Evolutionary conservation across 2,329 filamentous ascomycete genomes (phyloP), one percentile per base, ranked within the genome.

Genomic region (Didymosphaeria variabile): DNA sequence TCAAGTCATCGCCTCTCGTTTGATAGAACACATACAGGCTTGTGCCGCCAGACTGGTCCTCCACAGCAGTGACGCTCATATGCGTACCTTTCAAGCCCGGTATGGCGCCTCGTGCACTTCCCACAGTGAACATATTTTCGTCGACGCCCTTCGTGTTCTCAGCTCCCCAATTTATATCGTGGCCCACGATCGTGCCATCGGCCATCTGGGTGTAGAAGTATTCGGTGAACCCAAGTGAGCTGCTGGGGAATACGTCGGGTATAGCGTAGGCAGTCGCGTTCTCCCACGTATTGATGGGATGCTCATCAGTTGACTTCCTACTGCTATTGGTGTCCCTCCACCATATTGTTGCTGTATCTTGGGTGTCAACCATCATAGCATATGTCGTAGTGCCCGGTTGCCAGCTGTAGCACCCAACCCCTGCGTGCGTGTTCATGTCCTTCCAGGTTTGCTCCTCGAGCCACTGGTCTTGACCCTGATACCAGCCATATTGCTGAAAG

Each of bases 371-470:
- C 58, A 82, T 72, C 79, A 82, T 81, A 15, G 78, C 74, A 60
- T 83, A 82, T 6, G 77, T 78, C 0, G 75, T 74, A 5, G 73
- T 78, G 9, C 75, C 71, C 2, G 70, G 68, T 8, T 76, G 78
- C 80, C 80, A 82, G 36, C 74, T 78, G 59, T 79, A 82, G 62
- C 80, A 82, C 0, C 77, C 80, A 3, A 82, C 78, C 7, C 81
- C 80, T 3, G 77, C 81, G 56, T 82, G 80, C 6, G 76, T 77
- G 53, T 82, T 81, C 66, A 77, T 78, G 15, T 73, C 69, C 1
- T 60, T 57, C 78, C 80, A 82, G 2, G 55, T 70, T 38, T 78
- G 65, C 34, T 81, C 75, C 21, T 69, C 66, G 9, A 67, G 67
- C 81, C 80, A 82, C 1, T 67, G 64, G 1, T 72, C 61, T 34